Evolutionary conservation across 768 basidiomycete species (phyloP).

Genomic region (Podaxis sp.): DNA sequence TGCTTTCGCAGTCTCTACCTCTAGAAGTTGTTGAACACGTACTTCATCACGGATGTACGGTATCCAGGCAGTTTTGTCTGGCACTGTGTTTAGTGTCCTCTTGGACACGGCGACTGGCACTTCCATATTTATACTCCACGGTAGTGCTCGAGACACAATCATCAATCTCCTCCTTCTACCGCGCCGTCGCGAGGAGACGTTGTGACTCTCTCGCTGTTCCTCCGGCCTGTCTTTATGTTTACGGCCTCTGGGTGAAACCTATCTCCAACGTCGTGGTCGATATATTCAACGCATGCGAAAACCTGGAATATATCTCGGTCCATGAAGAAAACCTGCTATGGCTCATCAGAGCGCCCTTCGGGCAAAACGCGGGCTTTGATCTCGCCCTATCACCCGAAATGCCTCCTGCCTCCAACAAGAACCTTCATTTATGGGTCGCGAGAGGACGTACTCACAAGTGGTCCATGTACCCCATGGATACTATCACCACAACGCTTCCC

Average conservation of each 20-base stretch:
- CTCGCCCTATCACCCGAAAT: not conserved
- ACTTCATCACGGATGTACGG: conserved; percentile 18
- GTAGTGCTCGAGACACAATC: conserved; percentile 16
- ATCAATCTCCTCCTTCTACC: not conserved
- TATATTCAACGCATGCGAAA: conserved; percentile 20
- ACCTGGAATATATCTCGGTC: conserved; percentile 19
- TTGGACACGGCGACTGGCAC: conserved; percentile 23
- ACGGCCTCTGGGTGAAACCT: conserved; percentile 21
- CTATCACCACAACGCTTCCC: not conserved
- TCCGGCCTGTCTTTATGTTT: conserved; percentile 5
- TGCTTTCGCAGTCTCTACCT: conserved; percentile 16
- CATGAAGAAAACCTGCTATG: conserved; percentile 20
- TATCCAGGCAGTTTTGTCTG: conserved; percentile 19
- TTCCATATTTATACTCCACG: conserved; percentile 24
- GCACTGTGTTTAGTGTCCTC: conserved; percentile 20
- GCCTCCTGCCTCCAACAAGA: conserved; percentile 11
- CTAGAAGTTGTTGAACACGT: conserved; percentile 22
- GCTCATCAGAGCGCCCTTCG: conserved; percentile 16
- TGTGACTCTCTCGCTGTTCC: not conserved
- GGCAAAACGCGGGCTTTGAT: not conserved
- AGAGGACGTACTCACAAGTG: conserved; percentile 15
- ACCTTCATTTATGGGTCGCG: conserved; percentile 17
- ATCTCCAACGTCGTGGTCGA: conserved; percentile 17
- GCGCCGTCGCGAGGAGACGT: not conserved
- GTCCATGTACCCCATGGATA: not conserved